Evolutionary conservation across 768 basidiomycete species (phyloP).

Genomic region (Pisolithus marmoratus): DNA sequence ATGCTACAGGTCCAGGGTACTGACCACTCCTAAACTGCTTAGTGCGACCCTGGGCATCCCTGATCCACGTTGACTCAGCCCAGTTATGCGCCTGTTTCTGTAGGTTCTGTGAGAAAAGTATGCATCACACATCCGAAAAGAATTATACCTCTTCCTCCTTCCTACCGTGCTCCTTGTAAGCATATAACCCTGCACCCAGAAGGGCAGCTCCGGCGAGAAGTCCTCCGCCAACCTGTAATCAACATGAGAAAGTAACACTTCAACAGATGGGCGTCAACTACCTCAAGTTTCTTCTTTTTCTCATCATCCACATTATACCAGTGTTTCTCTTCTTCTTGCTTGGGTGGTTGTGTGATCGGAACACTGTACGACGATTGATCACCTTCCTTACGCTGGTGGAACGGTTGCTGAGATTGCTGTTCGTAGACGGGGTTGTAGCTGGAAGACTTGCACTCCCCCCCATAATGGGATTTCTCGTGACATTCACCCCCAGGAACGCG

Average conservation of each 20-base stretch:
- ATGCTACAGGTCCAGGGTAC: constrained; percentile 45
- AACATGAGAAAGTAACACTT: constrained; percentile 3
- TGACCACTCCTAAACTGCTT: constrained; percentile 40
- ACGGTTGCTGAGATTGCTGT: constrained; percentile 21
- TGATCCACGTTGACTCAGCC: constrained; percentile 48
- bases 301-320: constrained; percentile 54
- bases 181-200: constrained; percentile 45
- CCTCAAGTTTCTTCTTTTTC: constrained; percentile 55
- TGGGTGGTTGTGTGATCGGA: constrained; percentile 18
- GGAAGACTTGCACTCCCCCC: constrained; percentile 11
- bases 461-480: constrained; percentile 16
- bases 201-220: constrained; percentile 48
- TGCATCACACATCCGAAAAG: background rate
- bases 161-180: constrained; percentile 53
- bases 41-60: constrained; percentile 52
- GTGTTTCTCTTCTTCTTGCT: constrained; percentile 46
- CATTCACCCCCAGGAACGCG: constrained; percentile 34
- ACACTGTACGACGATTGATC: constrained; percentile 16
- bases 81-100: constrained; percentile 49
- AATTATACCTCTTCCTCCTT: constrained; percentile 49
- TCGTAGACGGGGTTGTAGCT: constrained; percentile 4
- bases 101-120: background rate
- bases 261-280: constrained; percentile 15
- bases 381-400: constrained; percentile 22
- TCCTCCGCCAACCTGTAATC: constrained; percentile 56